Evolutionary conservation across 2,329 filamentous ascomycete genomes (phyloP).

Genomic region (Xylariales sp.): DNA sequence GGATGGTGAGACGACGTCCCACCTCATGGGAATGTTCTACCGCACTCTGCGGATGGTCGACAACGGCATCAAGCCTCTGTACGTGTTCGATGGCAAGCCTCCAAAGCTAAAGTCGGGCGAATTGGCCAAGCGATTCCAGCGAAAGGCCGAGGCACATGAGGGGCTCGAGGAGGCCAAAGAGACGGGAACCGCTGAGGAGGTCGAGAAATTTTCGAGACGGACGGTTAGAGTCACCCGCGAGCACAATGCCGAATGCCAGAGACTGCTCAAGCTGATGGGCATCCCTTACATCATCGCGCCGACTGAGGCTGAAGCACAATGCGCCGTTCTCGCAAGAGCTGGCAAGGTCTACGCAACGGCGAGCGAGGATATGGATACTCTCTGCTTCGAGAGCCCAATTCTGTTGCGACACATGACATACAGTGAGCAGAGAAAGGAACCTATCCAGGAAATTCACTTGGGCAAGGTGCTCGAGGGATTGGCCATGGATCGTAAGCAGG

Average conservation of each 20-base stretch:
- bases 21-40: slow-evolving; percentile 99
- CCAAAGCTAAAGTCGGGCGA: slow-evolving; percentile 98
- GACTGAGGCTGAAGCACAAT: slow-evolving; percentile 96
- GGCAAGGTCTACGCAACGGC: slow-evolving; percentile 97
- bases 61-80: slow-evolving; percentile 97
- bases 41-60: slow-evolving; percentile 96
- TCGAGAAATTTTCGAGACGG: slow-evolving; percentile 92
- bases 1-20: slow-evolving; percentile 91
- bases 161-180: slow-evolving; percentile 93
- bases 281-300: slow-evolving; percentile 92
- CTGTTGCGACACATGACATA: slow-evolving; percentile 91
- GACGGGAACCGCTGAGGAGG: slow-evolving; percentile 91
- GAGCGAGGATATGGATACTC: slow-evolving; percentile 97
- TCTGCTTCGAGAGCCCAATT: slow-evolving; percentile 92
- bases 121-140: slow-evolving; percentile 90
- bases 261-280: slow-evolving; percentile 88
- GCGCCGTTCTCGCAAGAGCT: slow-evolving; percentile 79
- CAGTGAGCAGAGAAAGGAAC: slow-evolving; percentile 94
- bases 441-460: slow-evolving; percentile 90
- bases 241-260: slow-evolving; percentile 93
- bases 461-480: slow-evolving; percentile 83
- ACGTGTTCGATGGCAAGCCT: slow-evolving; percentile 94
- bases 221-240: slow-evolving; percentile 94
- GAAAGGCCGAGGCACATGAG: slow-evolving; percentile 88
- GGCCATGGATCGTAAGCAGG: slow-evolving; percentile 81